These are phyloP conservation scores for Silene conica DNA, from an alignment of 148 eudicot species.

Conservation along the genomic window DNA sequence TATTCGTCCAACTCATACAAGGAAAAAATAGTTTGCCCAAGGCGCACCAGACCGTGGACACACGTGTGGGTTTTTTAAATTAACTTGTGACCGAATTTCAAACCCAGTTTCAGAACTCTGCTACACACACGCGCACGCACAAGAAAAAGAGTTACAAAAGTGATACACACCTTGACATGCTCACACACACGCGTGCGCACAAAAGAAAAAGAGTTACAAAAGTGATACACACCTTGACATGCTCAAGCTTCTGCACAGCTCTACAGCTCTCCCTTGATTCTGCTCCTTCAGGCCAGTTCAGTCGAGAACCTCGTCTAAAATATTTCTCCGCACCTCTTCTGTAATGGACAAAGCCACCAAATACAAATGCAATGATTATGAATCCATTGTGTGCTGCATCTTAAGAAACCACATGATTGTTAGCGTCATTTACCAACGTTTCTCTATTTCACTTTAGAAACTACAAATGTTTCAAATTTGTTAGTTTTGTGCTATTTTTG, in stretches of 20 bases:
- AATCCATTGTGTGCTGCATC: background rate
- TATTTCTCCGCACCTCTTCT: conserved; percentile 71
- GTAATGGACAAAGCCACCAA: conserved; percentile 18
- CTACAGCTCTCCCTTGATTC: conserved; percentile 73
- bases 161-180: conserved; percentile 44
- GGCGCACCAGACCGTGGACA: too few relatives aligned
- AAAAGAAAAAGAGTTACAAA: background rate
- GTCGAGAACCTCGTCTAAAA: conserved; percentile 55
- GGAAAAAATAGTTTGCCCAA: too few relatives aligned
- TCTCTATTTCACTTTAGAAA: too few relatives aligned
- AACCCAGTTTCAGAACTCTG: too few relatives aligned
- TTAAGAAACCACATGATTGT: background rate
- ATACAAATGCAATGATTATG: background rate
- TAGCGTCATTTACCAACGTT: too few relatives aligned
- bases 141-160: background rate
- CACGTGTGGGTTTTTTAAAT: too few relatives aligned
- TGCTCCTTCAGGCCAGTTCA: conserved; percentile 91
- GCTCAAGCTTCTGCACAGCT: conserved; percentile 67
- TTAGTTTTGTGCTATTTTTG: too few relatives aligned
- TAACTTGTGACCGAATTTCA: too few relatives aligned
- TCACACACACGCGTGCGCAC: background rate
- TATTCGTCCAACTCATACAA: background rate
- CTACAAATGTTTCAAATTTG: too few relatives aligned
- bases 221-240: conserved; percentile 43
- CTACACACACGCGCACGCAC: too few relatives aligned